Conservation (phyloP, 2,329 filamentous ascomycete genomes). For the Amylocarpus encephaloides region DNA sequence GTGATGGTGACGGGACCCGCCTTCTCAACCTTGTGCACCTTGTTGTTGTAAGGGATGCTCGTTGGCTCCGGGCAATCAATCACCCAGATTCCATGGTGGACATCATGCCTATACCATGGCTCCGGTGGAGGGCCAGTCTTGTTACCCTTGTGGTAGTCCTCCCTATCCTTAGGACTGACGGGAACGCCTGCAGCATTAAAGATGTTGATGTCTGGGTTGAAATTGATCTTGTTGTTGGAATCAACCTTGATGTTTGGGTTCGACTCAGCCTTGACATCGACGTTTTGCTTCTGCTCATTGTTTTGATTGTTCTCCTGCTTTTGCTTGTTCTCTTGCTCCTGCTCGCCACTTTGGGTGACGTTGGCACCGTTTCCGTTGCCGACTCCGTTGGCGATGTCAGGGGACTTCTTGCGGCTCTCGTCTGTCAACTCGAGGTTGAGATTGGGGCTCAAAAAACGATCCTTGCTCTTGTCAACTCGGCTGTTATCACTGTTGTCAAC, state of each 20-base stretch:
- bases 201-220: neutral
- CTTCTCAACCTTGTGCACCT: neutral
- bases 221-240: neutral
- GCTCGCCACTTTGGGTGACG: neutral
- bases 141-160: neutral
- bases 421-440: neutral
- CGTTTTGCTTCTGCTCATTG: slow-evolving; percentile 1
- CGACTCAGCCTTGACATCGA: neutral
- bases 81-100: neutral
- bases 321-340: neutral
- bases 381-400: slow-evolving; percentile 1
- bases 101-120: too few relatives aligned
- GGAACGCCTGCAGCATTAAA: neutral
- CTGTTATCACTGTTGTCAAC: neutral
- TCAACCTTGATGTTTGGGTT: neutral
- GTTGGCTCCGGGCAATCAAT: slow-evolving; percentile 29
- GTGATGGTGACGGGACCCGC: slow-evolving; percentile 34
- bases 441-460: neutral
- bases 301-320: neutral
- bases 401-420: neutral
- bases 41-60: too few relatives aligned
- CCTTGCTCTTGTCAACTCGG: neutral
- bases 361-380: slow-evolving; percentile 4
- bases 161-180: neutral
- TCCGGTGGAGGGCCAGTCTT: neutral